phyloP scores from a whole-genome alignment of 2,329 filamentous ascomycete genomes.

The Penicillium sp. region DNA sequence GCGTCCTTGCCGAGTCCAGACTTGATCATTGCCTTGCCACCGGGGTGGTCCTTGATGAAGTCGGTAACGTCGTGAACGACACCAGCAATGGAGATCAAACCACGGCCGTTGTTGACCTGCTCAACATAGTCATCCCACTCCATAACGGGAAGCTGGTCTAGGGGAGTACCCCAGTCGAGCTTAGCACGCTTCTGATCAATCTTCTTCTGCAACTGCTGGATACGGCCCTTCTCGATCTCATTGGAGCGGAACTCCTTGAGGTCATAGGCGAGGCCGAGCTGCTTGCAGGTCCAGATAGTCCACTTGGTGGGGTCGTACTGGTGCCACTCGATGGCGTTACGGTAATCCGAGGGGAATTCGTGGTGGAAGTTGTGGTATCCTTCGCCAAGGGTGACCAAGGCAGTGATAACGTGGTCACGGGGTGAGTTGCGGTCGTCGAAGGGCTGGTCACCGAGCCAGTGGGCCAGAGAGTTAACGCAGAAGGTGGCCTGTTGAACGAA shows the following conservation, averaged over 20 bases:
- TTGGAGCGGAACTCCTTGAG: slow-evolving; percentile 89
- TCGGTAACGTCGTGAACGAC: slow-evolving; percentile 81
- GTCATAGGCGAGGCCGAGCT: slow-evolving; percentile 78
- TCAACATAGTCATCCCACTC: slow-evolving; percentile 83
- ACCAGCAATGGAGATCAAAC: slow-evolving; percentile 73
- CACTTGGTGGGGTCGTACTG: slow-evolving; percentile 93
- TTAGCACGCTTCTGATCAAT: slow-evolving; percentile 79
- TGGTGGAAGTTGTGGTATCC: slow-evolving; percentile 95
- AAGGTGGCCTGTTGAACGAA: slow-evolving; percentile 91
- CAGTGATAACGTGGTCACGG: slow-evolving; percentile 78
- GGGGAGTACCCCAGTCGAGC: slow-evolving; percentile 82
- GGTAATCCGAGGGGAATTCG: slow-evolving; percentile 91
- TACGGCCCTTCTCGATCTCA: slow-evolving; percentile 87
- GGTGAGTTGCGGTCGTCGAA: slow-evolving; percentile 89
- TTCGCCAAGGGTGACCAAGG: slow-evolving; percentile 76
- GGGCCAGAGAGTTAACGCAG: slow-evolving; percentile 86
- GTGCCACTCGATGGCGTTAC: slow-evolving; percentile 86
- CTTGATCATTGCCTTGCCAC: slow-evolving; percentile 81
- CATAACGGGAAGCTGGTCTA: slow-evolving; percentile 81
- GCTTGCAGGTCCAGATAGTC: slow-evolving; percentile 82
- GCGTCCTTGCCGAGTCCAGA: slow-evolving; percentile 83
- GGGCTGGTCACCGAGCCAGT: slow-evolving; percentile 89
- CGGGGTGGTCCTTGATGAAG: slow-evolving; percentile 88
- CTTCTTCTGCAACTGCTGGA: slow-evolving; percentile 90
- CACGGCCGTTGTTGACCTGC: slow-evolving; percentile 73